Conservation (phyloP, 371 early-diverging fungal genomes). For the Nematocida sp. region DNA sequence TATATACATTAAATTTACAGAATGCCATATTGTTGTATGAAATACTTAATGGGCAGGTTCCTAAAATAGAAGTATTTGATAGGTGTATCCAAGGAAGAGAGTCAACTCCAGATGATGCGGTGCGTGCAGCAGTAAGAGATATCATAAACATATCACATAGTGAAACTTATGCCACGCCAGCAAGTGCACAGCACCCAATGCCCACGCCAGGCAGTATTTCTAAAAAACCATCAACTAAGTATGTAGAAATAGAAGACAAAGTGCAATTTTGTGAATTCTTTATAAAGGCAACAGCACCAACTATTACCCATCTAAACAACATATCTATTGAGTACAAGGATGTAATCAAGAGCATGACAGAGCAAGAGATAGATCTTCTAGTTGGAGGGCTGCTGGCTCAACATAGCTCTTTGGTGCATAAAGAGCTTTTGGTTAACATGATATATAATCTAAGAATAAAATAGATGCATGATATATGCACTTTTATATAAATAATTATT, state of each 20-base stretch:
- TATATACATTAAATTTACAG: slow-evolving; percentile 21
- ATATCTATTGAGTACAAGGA: slow-evolving; percentile 28
- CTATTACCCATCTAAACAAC: slow-evolving; percentile 53
- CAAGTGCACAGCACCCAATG: not conserved
- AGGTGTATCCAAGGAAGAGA: slow-evolving; percentile 4
- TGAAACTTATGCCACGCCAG: slow-evolving; percentile 30
- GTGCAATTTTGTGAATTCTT: slow-evolving; percentile 38
- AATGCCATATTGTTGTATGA: slow-evolving; percentile 44
- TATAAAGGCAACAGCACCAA: not conserved
- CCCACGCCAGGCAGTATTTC: not conserved
- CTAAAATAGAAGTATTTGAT: slow-evolving; percentile 29
- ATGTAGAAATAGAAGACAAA: slow-evolving; percentile 6
- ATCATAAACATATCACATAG: slow-evolving; percentile 22
- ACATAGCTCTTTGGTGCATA: slow-evolving; percentile 32
- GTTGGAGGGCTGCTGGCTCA: slow-evolving; percentile 5
- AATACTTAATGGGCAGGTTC: slow-evolving; percentile 38
- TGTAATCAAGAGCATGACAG: slow-evolving; percentile 24
- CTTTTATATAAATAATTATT: too few relatives aligned
- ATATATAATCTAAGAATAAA: not conserved
- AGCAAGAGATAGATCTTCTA: not conserved
- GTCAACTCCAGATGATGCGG: slow-evolving; percentile 9
- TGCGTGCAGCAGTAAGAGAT: not conserved
- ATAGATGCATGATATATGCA: not conserved
- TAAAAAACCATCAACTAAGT: slow-evolving; percentile 1
- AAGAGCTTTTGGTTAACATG: slow-evolving; percentile 33